Evolutionary conservation across 1,284 basidiomycete species (phyloP).

Genomic region (Ustilago sp.): DNA sequence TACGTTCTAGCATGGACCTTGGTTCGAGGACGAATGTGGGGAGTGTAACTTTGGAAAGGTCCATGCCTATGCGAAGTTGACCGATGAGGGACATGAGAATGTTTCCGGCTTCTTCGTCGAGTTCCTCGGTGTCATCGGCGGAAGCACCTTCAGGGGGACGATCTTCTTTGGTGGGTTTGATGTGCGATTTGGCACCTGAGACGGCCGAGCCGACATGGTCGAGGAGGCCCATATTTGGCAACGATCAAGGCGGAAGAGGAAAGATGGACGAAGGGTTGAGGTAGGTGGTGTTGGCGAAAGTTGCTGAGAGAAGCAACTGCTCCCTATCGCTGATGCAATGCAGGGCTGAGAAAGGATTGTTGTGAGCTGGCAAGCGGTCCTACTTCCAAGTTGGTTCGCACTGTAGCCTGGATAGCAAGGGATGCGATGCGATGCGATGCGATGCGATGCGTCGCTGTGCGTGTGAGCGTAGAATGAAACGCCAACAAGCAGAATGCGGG

Average conservation of each 20-base stretch:
- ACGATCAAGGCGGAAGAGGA: not conserved
- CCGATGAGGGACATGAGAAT: constrained; percentile 76
- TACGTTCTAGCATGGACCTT: constrained; percentile 68
- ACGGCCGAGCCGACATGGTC: constrained; percentile 64
- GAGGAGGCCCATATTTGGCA: constrained; percentile 58
- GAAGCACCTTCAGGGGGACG: constrained; percentile 65
- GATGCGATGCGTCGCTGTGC: no score
- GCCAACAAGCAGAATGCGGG: no score
- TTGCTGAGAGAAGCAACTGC: not conserved
- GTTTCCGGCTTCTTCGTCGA: constrained; percentile 71
- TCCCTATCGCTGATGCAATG: no score
- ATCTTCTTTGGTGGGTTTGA: constrained; percentile 62
- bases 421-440: no score
- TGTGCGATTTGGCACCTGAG: constrained; percentile 51
- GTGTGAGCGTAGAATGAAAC: no score
- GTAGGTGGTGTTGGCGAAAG: not conserved
- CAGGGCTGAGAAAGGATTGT: no score
- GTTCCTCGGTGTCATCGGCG: constrained; percentile 69
- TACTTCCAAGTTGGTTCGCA: no score
- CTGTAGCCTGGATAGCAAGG: no score
- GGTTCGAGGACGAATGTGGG: constrained; percentile 69
- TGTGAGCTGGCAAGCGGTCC: no score
- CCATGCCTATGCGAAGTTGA: constrained; percentile 92
- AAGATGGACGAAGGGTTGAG: not conserved
- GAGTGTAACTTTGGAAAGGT: constrained; percentile 86